These are phyloP conservation scores for Yarrowia sp. DNA, from an alignment of 805 yeast species.

Conservation along the genomic window DNA sequence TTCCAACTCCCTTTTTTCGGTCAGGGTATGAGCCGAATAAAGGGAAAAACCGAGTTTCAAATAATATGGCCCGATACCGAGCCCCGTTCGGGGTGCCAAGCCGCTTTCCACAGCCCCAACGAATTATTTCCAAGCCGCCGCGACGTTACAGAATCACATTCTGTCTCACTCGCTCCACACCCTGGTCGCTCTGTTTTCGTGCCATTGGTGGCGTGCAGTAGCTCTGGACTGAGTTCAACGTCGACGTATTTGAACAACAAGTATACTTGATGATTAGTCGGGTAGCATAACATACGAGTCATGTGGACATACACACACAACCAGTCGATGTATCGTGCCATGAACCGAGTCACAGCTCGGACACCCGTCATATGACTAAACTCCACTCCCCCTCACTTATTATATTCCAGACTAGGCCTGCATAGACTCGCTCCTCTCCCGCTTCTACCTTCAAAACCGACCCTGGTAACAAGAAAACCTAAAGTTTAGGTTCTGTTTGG, in stretches of 20 bases:
- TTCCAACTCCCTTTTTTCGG: not conserved
- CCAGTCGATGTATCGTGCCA: no score
- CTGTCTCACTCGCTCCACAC: slow-evolving; percentile 21
- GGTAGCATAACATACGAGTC: no score
- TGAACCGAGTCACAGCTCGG: not conserved
- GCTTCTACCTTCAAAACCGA: slow-evolving; percentile 1
- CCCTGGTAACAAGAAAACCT: slow-evolving; percentile 3
- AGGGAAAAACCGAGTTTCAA: not conserved
- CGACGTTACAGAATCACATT: slow-evolving; percentile 15
- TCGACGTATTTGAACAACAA: slow-evolving; percentile 3
- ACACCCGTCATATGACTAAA: no score
- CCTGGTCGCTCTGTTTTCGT: slow-evolving; percentile 38
- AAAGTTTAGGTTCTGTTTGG: slow-evolving; percentile 22
- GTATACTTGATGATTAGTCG: not conserved
- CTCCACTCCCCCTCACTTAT: not conserved
- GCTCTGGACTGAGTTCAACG: slow-evolving; percentile 9
- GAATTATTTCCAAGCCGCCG: not conserved
- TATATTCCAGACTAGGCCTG: not conserved
- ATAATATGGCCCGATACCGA: not conserved
- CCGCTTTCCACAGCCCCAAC: no score
- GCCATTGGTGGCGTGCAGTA: slow-evolving; percentile 35
- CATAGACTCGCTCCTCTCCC: slow-evolving; percentile 4
- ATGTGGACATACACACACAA: no score
- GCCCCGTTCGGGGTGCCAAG: no score
- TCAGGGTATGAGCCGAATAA: not conserved